These are phyloP conservation scores for Prunus mongolica DNA, from an alignment of 306 rosid genomes.

Conservation along the genomic window DNA sequence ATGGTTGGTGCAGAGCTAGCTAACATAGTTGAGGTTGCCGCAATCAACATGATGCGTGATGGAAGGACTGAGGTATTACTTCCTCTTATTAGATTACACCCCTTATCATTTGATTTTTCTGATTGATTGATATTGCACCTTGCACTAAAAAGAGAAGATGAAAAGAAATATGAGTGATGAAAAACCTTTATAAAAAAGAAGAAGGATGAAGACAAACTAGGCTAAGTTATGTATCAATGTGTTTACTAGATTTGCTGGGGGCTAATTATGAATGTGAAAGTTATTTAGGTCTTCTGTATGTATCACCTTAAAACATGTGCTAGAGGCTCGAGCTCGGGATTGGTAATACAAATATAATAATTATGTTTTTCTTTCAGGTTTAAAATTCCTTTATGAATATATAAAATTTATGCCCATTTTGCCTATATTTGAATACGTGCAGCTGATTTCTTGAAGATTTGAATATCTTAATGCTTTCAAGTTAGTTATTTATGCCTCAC, in stretches of 20 bases:
- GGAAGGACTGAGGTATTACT: slow-evolving; percentile 76
- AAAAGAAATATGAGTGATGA: background rate
- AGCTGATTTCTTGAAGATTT: background rate
- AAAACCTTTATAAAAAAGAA: background rate
- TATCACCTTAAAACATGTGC: background rate
- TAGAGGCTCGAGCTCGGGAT: background rate
- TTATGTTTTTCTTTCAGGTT: background rate
- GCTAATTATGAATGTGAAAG: background rate
- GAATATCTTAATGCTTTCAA: background rate
- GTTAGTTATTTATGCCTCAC: background rate
- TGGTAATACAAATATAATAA: background rate
- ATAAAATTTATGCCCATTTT: background rate
- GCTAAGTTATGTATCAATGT: background rate
- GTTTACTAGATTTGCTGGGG: background rate
- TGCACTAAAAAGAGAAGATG: background rate
- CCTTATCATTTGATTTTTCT: background rate
- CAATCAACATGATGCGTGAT: slow-evolving; percentile 94
- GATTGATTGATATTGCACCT: background rate
- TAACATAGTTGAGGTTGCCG: slow-evolving; percentile 96
- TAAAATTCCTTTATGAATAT: background rate
- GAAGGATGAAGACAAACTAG: background rate
- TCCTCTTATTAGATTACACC: background rate
- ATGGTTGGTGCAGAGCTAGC: slow-evolving; percentile 99
- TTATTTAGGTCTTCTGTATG: slow-evolving; percentile 1
- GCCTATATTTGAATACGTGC: background rate